Percentiles rank a stretch among this genome's conserved stretches.
phyloP scores from a whole-genome alignment of 23 red algal species.

The Chondrus crispus region DNA sequence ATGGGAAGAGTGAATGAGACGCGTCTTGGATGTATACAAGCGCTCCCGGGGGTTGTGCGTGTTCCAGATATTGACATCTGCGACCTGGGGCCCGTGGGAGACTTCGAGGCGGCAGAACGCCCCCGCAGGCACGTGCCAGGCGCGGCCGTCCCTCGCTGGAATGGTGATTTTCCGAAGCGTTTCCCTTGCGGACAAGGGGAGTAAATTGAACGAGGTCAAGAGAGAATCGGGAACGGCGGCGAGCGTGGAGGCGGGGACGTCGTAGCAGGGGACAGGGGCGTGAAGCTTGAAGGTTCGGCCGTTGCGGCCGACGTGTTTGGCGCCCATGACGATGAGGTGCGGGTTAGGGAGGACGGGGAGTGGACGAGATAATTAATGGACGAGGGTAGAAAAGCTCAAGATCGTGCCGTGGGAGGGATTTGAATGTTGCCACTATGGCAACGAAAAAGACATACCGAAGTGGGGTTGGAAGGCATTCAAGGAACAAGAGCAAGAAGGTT shows the following conservation, averaged over 20 bases:
- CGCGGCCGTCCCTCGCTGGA: background rate
- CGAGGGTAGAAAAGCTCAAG: no score
- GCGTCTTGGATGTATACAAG: conserved; percentile 44
- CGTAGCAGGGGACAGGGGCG: background rate
- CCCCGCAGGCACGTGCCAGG: background rate
- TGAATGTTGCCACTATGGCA: no score
- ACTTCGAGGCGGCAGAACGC: background rate
- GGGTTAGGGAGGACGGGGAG: no score
- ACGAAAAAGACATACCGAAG: no score
- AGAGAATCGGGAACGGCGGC: background rate
- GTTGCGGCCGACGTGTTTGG: background rate
- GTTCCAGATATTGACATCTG: conserved; percentile 41
- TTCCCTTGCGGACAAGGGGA: background rate
- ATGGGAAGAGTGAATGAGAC: conserved; percentile 29
- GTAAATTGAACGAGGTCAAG: background rate
- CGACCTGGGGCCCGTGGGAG: background rate
- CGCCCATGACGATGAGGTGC: no score
- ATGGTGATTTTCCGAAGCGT: background rate
- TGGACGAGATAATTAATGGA: no score
- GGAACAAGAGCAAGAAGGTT: no score
- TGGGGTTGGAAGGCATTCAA: no score
- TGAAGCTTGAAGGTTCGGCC: background rate
- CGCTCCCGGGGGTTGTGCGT: conserved; percentile 8
- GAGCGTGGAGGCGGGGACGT: background rate
- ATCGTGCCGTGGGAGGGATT: no score